A percentile compares a stretch with the other conserved stretches of the same genome.
These are phyloP conservation scores for Ustilago cynodontis DNA, from an alignment of 1,284 basidiomycete genomes.

Conservation along the genomic window DNA sequence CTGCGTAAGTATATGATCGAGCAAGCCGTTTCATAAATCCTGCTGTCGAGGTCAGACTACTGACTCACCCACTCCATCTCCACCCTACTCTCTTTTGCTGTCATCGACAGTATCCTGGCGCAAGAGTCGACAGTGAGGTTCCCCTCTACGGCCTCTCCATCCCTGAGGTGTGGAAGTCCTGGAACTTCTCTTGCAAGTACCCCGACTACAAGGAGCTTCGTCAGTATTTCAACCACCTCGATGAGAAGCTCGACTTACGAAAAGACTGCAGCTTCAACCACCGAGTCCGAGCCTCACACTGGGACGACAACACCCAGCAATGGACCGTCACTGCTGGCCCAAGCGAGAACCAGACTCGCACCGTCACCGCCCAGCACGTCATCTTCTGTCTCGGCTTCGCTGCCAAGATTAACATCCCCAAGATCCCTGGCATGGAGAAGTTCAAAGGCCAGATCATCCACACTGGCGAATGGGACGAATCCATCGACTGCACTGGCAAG, in stretches of 20 bases:
- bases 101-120: conserved; percentile 39
- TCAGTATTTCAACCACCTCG: conserved; percentile 53
- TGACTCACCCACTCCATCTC: background rate
- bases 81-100: background rate
- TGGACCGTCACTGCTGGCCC: conserved; percentile 51
- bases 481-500: conserved; percentile 74
- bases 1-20: conserved; percentile 23
- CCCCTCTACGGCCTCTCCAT: conserved; percentile 53
- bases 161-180: conserved; percentile 49
- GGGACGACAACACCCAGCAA: conserved; percentile 34
- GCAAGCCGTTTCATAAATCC: background rate
- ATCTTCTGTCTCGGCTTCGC: conserved; percentile 57
- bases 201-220: conserved; percentile 55
- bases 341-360: conserved; percentile 25
- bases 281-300: conserved; percentile 45
- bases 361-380: conserved; percentile 47
- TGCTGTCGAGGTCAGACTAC: background rate
- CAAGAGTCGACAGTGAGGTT: conserved; percentile 53
- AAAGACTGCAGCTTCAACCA: conserved; percentile 57
- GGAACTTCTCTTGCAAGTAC: conserved; percentile 55
- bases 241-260: conserved; percentile 50
- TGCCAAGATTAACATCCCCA: conserved; percentile 70
- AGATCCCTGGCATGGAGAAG: conserved; percentile 72
- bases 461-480: conserved; percentile 76
- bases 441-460: conserved; percentile 76